Conservation (phyloP, 78 protist species). For the Polysphondylium violaceum region DNA sequence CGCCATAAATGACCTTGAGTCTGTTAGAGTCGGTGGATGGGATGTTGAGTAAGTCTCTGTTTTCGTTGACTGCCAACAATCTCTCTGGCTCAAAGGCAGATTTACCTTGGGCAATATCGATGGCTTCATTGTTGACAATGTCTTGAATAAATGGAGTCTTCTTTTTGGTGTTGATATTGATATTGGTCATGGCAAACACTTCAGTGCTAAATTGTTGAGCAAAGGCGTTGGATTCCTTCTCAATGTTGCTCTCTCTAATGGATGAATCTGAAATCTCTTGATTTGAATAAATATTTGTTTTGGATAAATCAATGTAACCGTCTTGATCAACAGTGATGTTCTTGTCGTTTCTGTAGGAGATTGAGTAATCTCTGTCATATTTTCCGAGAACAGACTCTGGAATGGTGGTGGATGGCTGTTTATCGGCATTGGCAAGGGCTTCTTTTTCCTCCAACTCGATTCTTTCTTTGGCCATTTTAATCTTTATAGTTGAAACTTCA, state of each 20-base stretch:
- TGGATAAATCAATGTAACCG: constrained; percentile 1
- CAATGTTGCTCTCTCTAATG: background rate
- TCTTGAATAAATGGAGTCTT: background rate
- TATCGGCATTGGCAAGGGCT: no score
- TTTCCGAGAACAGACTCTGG: no score
- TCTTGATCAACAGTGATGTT: background rate
- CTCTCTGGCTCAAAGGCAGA: constrained; percentile 8
- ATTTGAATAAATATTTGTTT: constrained; percentile 16
- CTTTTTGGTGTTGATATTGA: background rate
- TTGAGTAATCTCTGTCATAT: no score
- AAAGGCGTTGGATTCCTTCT: background rate
- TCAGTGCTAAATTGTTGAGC: background rate
- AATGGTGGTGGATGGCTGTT: no score
- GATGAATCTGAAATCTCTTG: background rate
- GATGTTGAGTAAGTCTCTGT: constrained; percentile 4
- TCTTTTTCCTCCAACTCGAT: no score
- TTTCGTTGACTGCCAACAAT: background rate
- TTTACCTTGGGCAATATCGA: background rate
- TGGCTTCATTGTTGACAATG: background rate
- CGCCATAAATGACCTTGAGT: no score
- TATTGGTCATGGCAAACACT: background rate
- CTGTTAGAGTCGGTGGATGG: no score
- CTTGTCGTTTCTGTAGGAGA: no score
- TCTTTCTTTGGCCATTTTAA: no score
- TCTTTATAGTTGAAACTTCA: no score